Evolutionary conservation across 2,329 filamentous ascomycete genomes (phyloP).

Genomic region (Penicillium decumbens): DNA sequence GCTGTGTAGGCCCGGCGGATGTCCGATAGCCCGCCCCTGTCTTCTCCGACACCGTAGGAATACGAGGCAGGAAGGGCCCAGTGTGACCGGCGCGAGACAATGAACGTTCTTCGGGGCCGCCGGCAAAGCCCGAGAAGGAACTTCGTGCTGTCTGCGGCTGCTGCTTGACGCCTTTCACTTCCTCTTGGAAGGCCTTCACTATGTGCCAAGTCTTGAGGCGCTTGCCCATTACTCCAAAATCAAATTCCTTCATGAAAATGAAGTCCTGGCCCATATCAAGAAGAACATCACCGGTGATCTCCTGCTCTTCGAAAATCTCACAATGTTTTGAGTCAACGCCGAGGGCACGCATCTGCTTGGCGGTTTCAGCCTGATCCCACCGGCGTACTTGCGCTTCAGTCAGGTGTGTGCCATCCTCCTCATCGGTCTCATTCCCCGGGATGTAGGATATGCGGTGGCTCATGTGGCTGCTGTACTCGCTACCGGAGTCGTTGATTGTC

Average conservation of each 20-base stretch:
- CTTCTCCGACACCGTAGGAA: constrained; percentile 40
- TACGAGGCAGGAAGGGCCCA: constrained; percentile 41
- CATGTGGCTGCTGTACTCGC: constrained; percentile 79
- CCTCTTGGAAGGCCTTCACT: constrained; percentile 85
- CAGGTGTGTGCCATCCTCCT: constrained; percentile 73
- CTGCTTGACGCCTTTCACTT: constrained; percentile 62
- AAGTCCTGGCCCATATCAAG: constrained; percentile 94
- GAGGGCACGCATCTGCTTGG: constrained; percentile 78
- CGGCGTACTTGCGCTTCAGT: constrained; percentile 67
- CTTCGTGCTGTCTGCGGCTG: constrained; percentile 27
- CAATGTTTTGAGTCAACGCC: constrained; percentile 88
- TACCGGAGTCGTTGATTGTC: constrained; percentile 71
- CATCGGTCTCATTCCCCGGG: constrained; percentile 89
- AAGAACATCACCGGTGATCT: constrained; percentile 89
- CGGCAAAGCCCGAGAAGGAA: constrained; percentile 40
- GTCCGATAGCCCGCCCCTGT: constrained; percentile 26
- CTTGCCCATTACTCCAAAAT: constrained; percentile 83
- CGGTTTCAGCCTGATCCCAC: constrained; percentile 79
- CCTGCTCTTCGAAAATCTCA: constrained; percentile 89
- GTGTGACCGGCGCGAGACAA: constrained; percentile 37
- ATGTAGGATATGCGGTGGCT: constrained; percentile 82
- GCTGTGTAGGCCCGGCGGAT: constrained; percentile 26
- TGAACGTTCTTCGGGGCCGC: constrained; percentile 44
- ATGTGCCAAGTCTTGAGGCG: constrained; percentile 95
- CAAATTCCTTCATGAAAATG: constrained; percentile 90